Percentiles rank a stretch among this genome's conserved stretches.
Evolutionary conservation across 345 rosid genomes (phyloP).

Genomic region (Dimocarpus longan): DNA sequence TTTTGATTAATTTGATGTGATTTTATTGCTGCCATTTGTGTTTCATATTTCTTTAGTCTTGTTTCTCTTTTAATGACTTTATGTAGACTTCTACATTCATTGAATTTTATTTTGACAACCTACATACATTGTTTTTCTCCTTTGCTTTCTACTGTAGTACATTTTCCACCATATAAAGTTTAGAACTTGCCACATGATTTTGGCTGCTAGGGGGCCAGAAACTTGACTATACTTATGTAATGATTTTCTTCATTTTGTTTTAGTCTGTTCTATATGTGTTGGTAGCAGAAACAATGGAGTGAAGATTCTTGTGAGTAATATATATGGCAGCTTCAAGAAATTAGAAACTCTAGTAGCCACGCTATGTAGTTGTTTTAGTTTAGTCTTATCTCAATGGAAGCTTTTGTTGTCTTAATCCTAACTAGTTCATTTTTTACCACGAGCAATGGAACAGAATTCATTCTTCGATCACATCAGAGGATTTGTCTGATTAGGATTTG

Average conservation of each 20-base stretch:
- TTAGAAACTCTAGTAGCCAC: background rate
- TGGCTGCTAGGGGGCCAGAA: background rate
- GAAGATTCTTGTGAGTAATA: background rate
- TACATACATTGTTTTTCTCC: too few species aligned
- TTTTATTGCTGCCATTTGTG: too few species aligned
- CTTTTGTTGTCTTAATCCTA: background rate
- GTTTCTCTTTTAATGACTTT: background rate
- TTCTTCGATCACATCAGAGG: background rate
- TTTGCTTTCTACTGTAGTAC: background rate
- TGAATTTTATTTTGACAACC: background rate
- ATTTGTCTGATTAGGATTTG: background rate
- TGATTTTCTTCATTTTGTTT: background rate
- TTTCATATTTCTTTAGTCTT: background rate
- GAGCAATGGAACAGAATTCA: background rate
- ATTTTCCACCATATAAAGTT: background rate
- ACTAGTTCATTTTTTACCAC: background rate
- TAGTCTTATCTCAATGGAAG: background rate
- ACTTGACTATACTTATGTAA: background rate
- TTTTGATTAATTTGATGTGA: conserved; percentile 10
- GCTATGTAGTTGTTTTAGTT: background rate
- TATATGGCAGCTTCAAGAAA: background rate
- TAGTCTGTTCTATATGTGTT: background rate
- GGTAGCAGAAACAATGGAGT: background rate
- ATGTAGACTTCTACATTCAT: background rate
- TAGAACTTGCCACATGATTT: background rate